Conservation (phyloP, 2,329 filamentous ascomycete genomes). For the Aspergillus eucalypticola region DNA sequence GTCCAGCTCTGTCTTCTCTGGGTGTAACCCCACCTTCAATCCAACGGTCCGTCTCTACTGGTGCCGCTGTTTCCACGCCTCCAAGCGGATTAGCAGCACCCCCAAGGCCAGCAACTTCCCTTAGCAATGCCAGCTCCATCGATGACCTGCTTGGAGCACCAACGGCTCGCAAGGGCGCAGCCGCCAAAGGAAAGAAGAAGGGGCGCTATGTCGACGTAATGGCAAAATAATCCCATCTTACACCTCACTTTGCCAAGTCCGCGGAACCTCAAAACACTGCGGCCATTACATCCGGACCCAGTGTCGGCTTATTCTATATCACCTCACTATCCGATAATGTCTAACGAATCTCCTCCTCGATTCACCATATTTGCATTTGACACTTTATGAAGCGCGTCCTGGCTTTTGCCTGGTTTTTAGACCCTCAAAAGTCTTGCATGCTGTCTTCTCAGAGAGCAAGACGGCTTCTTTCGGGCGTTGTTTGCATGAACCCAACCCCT, state of each 20-base stretch:
- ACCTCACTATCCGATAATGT: conserved; percentile 9
- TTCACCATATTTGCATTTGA: not conserved
- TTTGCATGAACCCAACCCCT: conserved; percentile 8
- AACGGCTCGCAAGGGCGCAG: conserved; percentile 64
- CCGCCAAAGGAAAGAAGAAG: conserved; percentile 73
- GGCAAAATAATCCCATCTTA: conserved; percentile 57
- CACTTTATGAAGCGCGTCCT: conserved; percentile 12
- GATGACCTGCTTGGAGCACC: conserved; percentile 85
- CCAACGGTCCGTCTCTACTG: conserved; percentile 41
- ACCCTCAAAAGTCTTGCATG: conserved; percentile 17
- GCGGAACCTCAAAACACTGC: not conserved
- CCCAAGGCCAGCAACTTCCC: conserved; percentile 71
- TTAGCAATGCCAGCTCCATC: conserved; percentile 91
- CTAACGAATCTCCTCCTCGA: conserved; percentile 7
- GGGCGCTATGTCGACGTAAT: conserved; percentile 95
- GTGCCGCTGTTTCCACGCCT: conserved; percentile 36
- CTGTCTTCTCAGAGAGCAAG: conserved; percentile 6
- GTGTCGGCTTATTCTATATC: conserved; percentile 17
- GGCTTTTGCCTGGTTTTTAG: conserved; percentile 12
- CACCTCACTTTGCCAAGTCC: not conserved
- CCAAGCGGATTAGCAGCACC: conserved; percentile 47
- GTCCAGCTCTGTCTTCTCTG: conserved; percentile 33
- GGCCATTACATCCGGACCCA: not conserved
- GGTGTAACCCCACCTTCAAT: conserved; percentile 32
- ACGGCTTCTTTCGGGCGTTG: conserved; percentile 4